Conservation (phyloP, 2,329 filamentous ascomycete species). For the Cercospora citrullina region DNA sequence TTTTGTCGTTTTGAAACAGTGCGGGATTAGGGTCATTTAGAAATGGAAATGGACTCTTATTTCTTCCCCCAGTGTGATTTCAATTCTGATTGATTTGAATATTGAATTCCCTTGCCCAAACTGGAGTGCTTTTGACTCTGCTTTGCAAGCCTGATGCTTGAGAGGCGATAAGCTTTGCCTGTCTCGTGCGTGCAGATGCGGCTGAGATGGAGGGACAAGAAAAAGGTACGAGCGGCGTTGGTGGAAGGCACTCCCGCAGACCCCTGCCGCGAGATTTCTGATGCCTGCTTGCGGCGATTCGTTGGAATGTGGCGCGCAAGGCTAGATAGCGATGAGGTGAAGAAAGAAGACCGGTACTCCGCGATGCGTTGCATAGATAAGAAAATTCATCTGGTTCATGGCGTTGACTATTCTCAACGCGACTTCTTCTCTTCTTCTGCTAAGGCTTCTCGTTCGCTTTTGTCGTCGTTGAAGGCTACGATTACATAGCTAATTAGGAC, state of each 20-base stretch:
- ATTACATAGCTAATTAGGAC: slow-evolving; percentile 88
- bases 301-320: background rate
- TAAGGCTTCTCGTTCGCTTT: slow-evolving; percentile 51
- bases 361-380: background rate
- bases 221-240: background rate
- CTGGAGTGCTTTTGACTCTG: background rate
- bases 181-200: background rate
- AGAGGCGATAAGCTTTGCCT: background rate
- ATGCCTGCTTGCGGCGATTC: background rate
- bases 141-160: background rate
- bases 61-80: background rate
- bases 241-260: background rate
- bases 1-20: background rate
- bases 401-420: background rate
- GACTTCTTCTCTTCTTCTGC: slow-evolving; percentile 46
- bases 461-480: slow-evolving; percentile 87
- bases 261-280: background rate
- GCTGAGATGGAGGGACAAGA: background rate
- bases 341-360: background rate
- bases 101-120: background rate
- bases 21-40: background rate
- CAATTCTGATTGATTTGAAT: background rate
- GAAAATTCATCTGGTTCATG: background rate
- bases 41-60: background rate
- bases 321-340: background rate